Evolutionary conservation across 148 eudicot genomes (phyloP).

Genomic region (Amaranthus cruentus): DNA sequence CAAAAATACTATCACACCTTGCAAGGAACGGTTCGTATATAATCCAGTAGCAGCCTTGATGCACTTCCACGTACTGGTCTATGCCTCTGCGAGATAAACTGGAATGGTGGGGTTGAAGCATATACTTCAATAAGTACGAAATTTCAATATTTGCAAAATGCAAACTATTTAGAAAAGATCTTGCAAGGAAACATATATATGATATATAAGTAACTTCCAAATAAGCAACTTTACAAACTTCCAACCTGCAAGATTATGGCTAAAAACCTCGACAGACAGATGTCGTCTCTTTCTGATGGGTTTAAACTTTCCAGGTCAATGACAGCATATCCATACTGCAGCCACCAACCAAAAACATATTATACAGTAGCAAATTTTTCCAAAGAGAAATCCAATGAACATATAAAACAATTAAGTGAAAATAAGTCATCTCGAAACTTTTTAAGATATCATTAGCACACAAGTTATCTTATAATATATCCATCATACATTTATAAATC

Average conservation of each 20-base stretch:
- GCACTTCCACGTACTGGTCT: slow-evolving; percentile 88
- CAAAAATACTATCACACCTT: slow-evolving; percentile 42
- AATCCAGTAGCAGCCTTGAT: slow-evolving; percentile 54
- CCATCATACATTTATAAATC: not conserved
- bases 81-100: slow-evolving; percentile 89
- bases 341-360: slow-evolving; percentile 13
- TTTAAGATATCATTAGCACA: not conserved
- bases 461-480: not conserved
- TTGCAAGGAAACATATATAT: not conserved
- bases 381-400: not conserved
- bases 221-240: not conserved
- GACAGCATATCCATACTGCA: slow-evolving; percentile 85
- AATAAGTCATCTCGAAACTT: not conserved
- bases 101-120: slow-evolving; percentile 16
- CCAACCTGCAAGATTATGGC: slow-evolving; percentile 71
- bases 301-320: slow-evolving; percentile 52
- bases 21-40: slow-evolving; percentile 77
- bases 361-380: not conserved
- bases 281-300: slow-evolving; percentile 45
- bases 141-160: not conserved
- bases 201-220: not conserved
- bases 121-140: slow-evolving; percentile 2
- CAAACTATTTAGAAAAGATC: not conserved
- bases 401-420: not conserved
- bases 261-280: slow-evolving; percentile 62